Evolutionary conservation across 2,329 filamentous ascomycete species (phyloP), one percentile per base, ranked within the genome.

Genomic region (Fusarium falciforme): DNA sequence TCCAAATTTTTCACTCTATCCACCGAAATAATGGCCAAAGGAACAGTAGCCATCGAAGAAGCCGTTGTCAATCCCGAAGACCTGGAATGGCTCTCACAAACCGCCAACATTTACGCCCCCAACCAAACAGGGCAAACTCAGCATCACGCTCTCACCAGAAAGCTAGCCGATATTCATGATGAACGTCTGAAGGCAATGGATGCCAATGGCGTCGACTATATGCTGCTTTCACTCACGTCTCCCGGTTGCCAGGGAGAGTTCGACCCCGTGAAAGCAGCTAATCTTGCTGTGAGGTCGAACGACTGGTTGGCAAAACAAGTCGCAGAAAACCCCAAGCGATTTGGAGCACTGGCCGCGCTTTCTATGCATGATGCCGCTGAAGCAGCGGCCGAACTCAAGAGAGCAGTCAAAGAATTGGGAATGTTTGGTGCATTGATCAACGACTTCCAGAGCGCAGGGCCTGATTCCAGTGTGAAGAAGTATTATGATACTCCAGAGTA

Each of bases 181-280:
- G 38, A 70, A 1, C 69, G 71, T 0, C 29, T 73, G 1, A 42
- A 33, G 1, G 38, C 36, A 1, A 73, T 72, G 71, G 60, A 72
- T 16, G 59, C 55, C 0, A 58, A 66, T 0, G 71, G 71, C 1
- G 69, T 73, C 0, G 69, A 73, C 0, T 72, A 73, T 17, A 73
- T 72, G 69, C 11, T 73, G 0, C 27, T 73, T 0, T 73, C 71
- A 2, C 1, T 72, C 2, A 72, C 71, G 2, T 68, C 71, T 9
- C 66, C 71, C 0, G 71, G 69, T 2, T 64, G 59, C 1, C 71
- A 73, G 3, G 71, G 58, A 0, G 60, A 67, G 7, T n/a, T 20
- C 0, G 47, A 72, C 11, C 40, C 57, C 3, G 5, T 22, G 3
- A 59, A 54, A 5, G 69, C 66, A 7, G 20, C 44, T 0, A 25